phyloP scores from a whole-genome alignment of 1,284 basidiomycete genomes.

The Pseudozyma pruni region DNA sequence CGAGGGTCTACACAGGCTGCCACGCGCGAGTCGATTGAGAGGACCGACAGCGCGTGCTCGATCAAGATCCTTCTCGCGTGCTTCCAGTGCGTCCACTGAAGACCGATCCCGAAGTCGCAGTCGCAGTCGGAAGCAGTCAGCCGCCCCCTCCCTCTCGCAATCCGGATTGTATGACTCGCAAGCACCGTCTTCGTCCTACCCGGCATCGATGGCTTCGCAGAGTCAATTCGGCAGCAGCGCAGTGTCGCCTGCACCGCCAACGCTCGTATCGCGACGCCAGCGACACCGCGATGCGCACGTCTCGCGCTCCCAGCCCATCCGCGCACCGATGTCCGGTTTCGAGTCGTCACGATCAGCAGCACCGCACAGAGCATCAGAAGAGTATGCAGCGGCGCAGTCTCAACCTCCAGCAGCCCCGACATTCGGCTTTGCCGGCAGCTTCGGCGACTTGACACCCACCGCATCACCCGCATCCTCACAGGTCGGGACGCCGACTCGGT shows the following conservation, averaged over 20 bases:
- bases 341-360: neutral
- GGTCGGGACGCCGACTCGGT: constrained; percentile 14
- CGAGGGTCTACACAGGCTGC: constrained; percentile 40
- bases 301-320: constrained; percentile 22
- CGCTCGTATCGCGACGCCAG: constrained; percentile 21
- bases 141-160: constrained; percentile 19
- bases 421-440: constrained; percentile 26
- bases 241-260: constrained; percentile 20
- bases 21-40: constrained; percentile 31
- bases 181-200: constrained; percentile 21
- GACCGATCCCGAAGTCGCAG: constrained; percentile 29
- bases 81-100: constrained; percentile 29
- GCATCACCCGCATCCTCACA: constrained; percentile 25
- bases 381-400: constrained; percentile 11
- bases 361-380: neutral
- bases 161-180: constrained; percentile 12
- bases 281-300: constrained; percentile 4
- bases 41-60: constrained; percentile 35
- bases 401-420: constrained; percentile 12
- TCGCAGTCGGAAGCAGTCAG: constrained; percentile 23
- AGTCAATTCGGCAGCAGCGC: constrained; percentile 14
- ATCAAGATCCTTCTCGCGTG: constrained; percentile 42
- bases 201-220: constrained; percentile 15
- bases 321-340: constrained; percentile 4
- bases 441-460: constrained; percentile 28